These are phyloP conservation scores for Russula virescens DNA, from an alignment of 768 basidiomycete genomes.

Conservation along the genomic window DNA sequence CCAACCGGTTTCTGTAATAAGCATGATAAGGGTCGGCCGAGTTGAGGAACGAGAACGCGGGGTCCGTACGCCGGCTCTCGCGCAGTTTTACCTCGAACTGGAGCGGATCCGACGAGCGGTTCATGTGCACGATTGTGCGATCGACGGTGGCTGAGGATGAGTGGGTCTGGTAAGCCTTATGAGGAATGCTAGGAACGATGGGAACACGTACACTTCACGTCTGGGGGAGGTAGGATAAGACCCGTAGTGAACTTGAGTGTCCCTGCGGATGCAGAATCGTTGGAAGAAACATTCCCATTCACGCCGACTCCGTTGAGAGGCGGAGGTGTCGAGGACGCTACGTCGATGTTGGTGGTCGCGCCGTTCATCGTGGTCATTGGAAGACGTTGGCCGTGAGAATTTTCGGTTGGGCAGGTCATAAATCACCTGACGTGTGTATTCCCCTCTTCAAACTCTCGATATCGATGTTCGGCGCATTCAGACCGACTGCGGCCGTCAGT, in stretches of 20 bases:
- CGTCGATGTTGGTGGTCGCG: not conserved
- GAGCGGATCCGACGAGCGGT: slow-evolving; percentile 87
- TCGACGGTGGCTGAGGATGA: slow-evolving; percentile 76
- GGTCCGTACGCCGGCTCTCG: slow-evolving; percentile 92
- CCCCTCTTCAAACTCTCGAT: not conserved
- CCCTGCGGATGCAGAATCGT: slow-evolving; percentile 33
- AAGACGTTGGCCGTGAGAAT: slow-evolving; percentile 21
- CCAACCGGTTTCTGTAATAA: slow-evolving; percentile 92
- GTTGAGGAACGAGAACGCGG: slow-evolving; percentile 98
- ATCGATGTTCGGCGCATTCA: slow-evolving; percentile 83
- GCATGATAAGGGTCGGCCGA: slow-evolving; percentile 96
- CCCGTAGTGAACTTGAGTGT: slow-evolving; percentile 60
- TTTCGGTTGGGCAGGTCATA: not conserved
- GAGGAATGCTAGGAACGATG: not conserved
- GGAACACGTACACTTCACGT: slow-evolving; percentile 74
- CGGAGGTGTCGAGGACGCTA: slow-evolving; percentile 19
- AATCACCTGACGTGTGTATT: not conserved
- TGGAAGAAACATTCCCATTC: slow-evolving; percentile 37
- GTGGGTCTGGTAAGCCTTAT: not conserved
- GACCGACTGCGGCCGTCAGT: slow-evolving; percentile 55
- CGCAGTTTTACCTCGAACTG: slow-evolving; percentile 96
- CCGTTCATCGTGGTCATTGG: slow-evolving; percentile 24
- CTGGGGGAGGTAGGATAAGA: slow-evolving; percentile 92
- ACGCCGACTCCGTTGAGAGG: slow-evolving; percentile 40
- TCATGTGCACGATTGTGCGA: slow-evolving; percentile 86